Conservation (phyloP, 139 green algal species). For the Chlorella ohadii region DNA sequence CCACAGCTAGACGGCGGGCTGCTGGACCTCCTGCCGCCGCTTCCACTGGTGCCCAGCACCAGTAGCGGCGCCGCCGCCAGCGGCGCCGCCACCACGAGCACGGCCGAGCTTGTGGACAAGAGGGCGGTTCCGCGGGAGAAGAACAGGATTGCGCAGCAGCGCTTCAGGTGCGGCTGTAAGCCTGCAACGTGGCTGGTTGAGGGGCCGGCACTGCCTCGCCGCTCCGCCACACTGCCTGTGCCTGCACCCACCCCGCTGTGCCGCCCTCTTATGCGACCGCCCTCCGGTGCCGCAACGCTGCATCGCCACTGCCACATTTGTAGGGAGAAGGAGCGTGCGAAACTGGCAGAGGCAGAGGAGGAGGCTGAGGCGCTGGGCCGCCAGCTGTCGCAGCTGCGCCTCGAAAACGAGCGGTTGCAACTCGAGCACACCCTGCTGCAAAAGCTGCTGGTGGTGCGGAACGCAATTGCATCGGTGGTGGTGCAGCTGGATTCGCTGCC, state of each 20-base stretch:
- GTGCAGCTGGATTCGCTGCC: neutral
- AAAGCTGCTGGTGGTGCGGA: neutral
- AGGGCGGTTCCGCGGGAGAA: neutral
- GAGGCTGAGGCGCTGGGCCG: neutral
- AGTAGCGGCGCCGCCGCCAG: too few relatives aligned
- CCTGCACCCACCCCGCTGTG: neutral
- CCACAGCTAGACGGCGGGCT: neutral
- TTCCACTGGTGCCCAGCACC: neutral
- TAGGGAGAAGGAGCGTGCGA: conserved; percentile 5
- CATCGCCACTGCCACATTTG: too few relatives aligned
- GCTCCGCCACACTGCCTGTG: neutral
- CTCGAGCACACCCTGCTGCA: conserved; percentile 2
- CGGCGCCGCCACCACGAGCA: neutral
- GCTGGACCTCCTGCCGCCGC: neutral
- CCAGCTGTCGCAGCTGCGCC: neutral
- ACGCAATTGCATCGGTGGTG: neutral
- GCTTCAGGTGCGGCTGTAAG: neutral
- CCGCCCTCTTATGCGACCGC: too few relatives aligned
- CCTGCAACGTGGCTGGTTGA: too few relatives aligned
- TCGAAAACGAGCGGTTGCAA: neutral
- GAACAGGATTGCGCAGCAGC: conserved; percentile 19
- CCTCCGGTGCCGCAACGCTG: too few relatives aligned
- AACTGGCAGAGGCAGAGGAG: neutral
- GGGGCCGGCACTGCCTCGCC: too few relatives aligned
- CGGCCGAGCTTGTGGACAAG: neutral